These are phyloP conservation scores for Candida endomychidarum DNA, from an alignment of 805 yeast genomes.

Conservation along the genomic window DNA sequence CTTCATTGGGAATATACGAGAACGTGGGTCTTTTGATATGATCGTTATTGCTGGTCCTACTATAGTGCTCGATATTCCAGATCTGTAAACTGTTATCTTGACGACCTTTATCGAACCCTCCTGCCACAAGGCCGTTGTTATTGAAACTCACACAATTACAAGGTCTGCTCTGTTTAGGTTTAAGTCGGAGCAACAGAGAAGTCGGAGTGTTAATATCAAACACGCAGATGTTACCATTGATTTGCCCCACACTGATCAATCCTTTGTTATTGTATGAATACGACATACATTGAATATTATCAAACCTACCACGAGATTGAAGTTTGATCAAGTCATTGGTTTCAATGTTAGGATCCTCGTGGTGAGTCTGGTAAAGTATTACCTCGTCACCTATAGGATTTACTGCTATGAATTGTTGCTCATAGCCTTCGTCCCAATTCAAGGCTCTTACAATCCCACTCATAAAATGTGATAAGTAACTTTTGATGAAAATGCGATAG, in stretches of 20 bases:
- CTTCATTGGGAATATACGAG: slow-evolving; percentile 70
- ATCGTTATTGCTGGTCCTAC: slow-evolving; percentile 45
- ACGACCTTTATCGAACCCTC: slow-evolving; percentile 76
- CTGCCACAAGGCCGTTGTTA: slow-evolving; percentile 62
- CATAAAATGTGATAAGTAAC: slow-evolving; percentile 30
- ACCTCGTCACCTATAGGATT: slow-evolving; percentile 83
- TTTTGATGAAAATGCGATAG: neutral
- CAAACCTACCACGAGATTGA: slow-evolving; percentile 62
- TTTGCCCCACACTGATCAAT: slow-evolving; percentile 69
- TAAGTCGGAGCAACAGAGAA: slow-evolving; percentile 40
- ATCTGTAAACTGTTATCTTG: slow-evolving; percentile 75
- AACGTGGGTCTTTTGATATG: slow-evolving; percentile 53
- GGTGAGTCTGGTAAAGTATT: slow-evolving; percentile 56
- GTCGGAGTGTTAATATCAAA: slow-evolving; percentile 54
- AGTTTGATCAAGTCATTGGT: slow-evolving; percentile 51
- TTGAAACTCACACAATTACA: slow-evolving; percentile 76
- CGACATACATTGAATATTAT: slow-evolving; percentile 63
- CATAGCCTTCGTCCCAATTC: slow-evolving; percentile 57
- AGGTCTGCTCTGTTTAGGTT: slow-evolving; percentile 68
- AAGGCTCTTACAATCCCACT: slow-evolving; percentile 61
- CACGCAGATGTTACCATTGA: slow-evolving; percentile 63
- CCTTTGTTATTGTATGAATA: slow-evolving; percentile 59
- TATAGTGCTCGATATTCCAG: slow-evolving; percentile 73
- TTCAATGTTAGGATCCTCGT: slow-evolving; percentile 47
- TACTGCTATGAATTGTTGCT: slow-evolving; percentile 63